These are phyloP conservation scores for Saposhnikovia divaricata DNA, from an alignment of 129 eudicot species.

Conservation along the genomic window DNA sequence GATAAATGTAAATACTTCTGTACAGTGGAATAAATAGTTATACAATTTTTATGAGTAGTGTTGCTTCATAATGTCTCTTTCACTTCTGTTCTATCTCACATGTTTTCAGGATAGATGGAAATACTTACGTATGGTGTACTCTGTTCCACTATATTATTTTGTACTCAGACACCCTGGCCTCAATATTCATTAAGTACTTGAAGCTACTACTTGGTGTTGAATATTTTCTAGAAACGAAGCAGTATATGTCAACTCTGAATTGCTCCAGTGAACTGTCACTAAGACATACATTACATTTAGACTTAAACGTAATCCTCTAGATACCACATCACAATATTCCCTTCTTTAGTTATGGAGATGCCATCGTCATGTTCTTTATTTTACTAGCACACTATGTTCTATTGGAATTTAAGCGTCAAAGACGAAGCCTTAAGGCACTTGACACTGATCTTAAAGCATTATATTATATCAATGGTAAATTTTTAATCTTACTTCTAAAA, in stretches of 20 bases:
- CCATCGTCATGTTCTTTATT: background rate
- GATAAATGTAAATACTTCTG: background rate
- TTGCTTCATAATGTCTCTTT: background rate
- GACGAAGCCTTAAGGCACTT: background rate
- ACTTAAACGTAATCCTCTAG: background rate
- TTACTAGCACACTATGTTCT: background rate
- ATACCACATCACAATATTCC: background rate
- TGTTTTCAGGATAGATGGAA: background rate
- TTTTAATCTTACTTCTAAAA: slow-evolving; percentile 63
- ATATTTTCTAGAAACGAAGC: background rate
- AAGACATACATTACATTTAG: background rate
- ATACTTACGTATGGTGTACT: background rate
- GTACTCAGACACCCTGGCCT: background rate
- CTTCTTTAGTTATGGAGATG: background rate
- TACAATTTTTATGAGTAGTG: background rate
- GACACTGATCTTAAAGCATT: slow-evolving; percentile 5
- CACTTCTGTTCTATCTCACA: background rate
- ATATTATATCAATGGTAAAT: slow-evolving; percentile 11
- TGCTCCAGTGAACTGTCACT: background rate
- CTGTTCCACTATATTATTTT: background rate
- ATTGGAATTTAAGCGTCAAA: background rate
- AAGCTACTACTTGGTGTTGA: background rate
- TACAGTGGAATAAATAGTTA: background rate
- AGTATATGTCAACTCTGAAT: background rate
- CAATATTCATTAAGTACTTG: background rate